phyloP scores from a whole-genome alignment of 2,329 filamentous ascomycete genomes.

The Cladosporium sp. region DNA sequence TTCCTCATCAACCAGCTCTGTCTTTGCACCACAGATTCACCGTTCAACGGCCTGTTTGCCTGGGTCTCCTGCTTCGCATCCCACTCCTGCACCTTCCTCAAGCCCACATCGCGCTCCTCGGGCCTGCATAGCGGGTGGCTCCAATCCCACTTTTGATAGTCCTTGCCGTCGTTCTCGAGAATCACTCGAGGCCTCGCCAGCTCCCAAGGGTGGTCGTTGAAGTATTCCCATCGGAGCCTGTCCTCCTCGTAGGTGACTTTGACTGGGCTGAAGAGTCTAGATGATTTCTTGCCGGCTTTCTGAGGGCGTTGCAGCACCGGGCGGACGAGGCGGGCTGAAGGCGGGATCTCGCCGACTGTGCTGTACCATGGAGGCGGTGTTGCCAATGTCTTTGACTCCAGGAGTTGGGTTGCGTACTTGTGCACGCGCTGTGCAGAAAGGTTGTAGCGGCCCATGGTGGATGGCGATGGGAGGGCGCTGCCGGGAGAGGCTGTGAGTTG shows the following conservation, averaged over 20 bases:
- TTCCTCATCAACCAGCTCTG: conserved; percentile 79
- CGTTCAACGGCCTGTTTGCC: conserved; percentile 72
- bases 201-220: conserved; percentile 95
- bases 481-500: background rate
- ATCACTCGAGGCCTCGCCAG: conserved; percentile 83
- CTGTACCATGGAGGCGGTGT: conserved; percentile 58
- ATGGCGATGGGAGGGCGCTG: background rate
- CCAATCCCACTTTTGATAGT: conserved; percentile 77
- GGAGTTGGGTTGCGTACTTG: conserved; percentile 52
- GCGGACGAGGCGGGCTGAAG: conserved; percentile 60
- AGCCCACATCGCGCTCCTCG: conserved; percentile 12
- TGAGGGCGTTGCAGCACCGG: conserved; percentile 49
- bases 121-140: conserved; percentile 41
- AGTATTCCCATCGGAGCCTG: conserved; percentile 76
- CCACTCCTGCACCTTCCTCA: conserved; percentile 24
- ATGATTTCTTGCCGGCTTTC: conserved; percentile 62
- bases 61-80: conserved; percentile 60
- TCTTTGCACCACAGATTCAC: conserved; percentile 75
- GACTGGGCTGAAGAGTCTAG: conserved; percentile 78
- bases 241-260: conserved; percentile 82
- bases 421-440: conserved; percentile 55
- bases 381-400: conserved; percentile 45
- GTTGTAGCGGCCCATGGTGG: conserved; percentile 54
- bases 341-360: conserved; percentile 58
- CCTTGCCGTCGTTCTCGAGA: conserved; percentile 81